phyloP scores from a whole-genome alignment of 352 stramenopile genomes.

The Thraustochytrium aureum region DNA sequence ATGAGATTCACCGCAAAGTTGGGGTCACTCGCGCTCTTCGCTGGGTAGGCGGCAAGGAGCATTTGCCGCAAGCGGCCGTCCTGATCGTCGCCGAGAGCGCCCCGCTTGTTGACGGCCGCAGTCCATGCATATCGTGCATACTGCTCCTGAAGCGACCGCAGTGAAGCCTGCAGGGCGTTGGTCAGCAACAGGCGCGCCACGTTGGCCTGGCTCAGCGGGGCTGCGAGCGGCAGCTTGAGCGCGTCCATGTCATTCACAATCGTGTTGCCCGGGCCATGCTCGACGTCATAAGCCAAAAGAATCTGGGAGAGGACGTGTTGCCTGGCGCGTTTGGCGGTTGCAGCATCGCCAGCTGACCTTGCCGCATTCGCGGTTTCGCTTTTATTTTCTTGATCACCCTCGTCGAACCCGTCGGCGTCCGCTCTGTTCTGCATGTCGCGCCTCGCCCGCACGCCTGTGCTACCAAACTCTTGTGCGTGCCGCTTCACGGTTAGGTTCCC shows the following conservation, averaged over 20 bases:
- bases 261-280: neutral
- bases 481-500: neutral
- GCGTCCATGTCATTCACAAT: slow-evolving; percentile 39
- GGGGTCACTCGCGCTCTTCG: neutral
- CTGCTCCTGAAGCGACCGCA: neutral
- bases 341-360: neutral
- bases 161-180: slow-evolving; percentile 36
- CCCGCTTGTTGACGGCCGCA: neutral
- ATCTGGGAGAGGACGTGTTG: slow-evolving; percentile 28
- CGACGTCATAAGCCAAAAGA: slow-evolving; percentile 24
- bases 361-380: neutral
- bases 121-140: neutral
- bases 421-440: too few relatives aligned
- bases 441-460: neutral
- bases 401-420: neutral
- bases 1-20: neutral
- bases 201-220: slow-evolving; percentile 11
- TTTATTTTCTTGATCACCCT: neutral
- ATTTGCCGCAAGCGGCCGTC: neutral
- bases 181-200: slow-evolving; percentile 39
- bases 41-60: neutral
- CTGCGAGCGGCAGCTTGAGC: neutral
- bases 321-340: neutral
- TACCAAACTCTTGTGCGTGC: neutral
- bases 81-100: neutral